Percentiles rank a stretch among this genome's conserved stretches.
These are phyloP conservation scores for Xenosphaeropsis pyriputrescens DNA, from an alignment of 2,329 filamentous ascomycete genomes.

Conservation along the genomic window DNA sequence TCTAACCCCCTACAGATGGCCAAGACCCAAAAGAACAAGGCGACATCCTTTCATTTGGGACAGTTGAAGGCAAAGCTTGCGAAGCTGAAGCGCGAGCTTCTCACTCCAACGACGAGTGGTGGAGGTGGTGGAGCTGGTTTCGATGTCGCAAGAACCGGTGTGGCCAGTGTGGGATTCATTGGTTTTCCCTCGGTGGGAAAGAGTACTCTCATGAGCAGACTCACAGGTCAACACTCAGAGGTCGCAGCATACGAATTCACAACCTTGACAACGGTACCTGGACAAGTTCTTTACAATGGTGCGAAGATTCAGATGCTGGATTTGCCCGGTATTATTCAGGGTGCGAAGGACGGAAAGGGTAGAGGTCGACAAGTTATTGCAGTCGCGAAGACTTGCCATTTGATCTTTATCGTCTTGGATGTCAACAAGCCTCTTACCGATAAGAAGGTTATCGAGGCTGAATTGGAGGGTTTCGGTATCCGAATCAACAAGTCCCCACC, in stretches of 20 bases:
- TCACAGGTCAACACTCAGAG: constrained; percentile 96
- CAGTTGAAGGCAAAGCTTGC: constrained; percentile 97
- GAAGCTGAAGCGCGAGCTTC: constrained; percentile 89
- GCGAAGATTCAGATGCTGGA: constrained; percentile 98
- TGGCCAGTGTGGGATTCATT: constrained; percentile 94
- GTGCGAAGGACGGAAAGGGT: constrained; percentile 95
- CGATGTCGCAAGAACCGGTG: constrained; percentile 94
- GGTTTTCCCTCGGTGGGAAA: constrained; percentile 97
- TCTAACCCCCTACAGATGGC: constrained; percentile 53
- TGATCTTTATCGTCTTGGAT: constrained; percentile 97
- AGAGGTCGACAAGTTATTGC: constrained; percentile 97
- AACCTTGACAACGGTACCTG: constrained; percentile 90
- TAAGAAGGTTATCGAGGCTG: constrained; percentile 87
- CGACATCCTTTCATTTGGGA: constrained; percentile 82
- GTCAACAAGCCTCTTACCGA: constrained; percentile 97
- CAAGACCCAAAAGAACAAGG: constrained; percentile 94
- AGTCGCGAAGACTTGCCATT: constrained; percentile 94
- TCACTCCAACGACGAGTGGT: constrained; percentile 72
- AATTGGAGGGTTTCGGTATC: constrained; percentile 95
- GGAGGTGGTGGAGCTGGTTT: constrained; percentile 81
- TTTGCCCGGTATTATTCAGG: constrained; percentile 95
- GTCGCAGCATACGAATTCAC: constrained; percentile 97
- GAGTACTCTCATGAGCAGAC: constrained; percentile 86
- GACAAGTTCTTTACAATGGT: constrained; percentile 91
- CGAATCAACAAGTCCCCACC: constrained; percentile 94